phyloP scores from a whole-genome alignment of 176 grass and related monocot genomes.

The Stipa capillata region DNA sequence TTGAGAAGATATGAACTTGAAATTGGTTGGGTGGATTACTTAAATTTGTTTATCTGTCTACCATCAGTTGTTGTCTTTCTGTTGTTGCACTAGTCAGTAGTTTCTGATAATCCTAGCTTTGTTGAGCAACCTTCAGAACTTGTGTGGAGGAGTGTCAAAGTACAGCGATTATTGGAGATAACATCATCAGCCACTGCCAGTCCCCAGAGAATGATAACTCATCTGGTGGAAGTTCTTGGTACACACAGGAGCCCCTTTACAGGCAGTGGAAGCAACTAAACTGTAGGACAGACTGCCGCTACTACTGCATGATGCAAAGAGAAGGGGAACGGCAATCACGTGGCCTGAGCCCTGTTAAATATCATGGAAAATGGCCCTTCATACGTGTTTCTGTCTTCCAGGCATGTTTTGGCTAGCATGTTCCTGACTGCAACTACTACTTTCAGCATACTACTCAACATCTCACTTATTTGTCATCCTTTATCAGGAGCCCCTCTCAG shows the following conservation, averaged over 20 bases:
- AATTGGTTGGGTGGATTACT: no score
- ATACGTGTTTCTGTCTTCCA: slow-evolving; percentile 67
- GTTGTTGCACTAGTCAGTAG: not conserved
- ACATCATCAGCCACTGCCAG: slow-evolving; percentile 39
- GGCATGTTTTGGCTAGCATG: slow-evolving; percentile 32
- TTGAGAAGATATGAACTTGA: no score
- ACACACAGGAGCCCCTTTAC: slow-evolving; percentile 54
- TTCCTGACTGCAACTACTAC: not conserved
- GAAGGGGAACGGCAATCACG: slow-evolving; percentile 54
- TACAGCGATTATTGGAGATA: slow-evolving; percentile 38
- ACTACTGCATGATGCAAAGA: slow-evolving; percentile 85
- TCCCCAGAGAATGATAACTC: slow-evolving; percentile 26
- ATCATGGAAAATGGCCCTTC: slow-evolving; percentile 95
- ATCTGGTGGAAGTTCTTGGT: slow-evolving; percentile 48
- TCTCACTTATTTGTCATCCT: not conserved
- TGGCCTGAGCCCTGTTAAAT: slow-evolving; percentile 66
- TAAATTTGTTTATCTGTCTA: no score
- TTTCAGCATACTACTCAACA: not conserved
- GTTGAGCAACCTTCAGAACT: slow-evolving; percentile 37
- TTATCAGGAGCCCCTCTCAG: slow-evolving; percentile 73
- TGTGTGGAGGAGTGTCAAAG: slow-evolving; percentile 65
- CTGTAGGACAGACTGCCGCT: slow-evolving; percentile 68
- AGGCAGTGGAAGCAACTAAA: slow-evolving; percentile 69
- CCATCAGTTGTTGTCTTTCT: not conserved
- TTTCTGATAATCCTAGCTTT: not conserved